These are phyloP conservation scores for Pythium sp. DNA, from an alignment of 352 stramenopile species.

Conservation along the genomic window DNA sequence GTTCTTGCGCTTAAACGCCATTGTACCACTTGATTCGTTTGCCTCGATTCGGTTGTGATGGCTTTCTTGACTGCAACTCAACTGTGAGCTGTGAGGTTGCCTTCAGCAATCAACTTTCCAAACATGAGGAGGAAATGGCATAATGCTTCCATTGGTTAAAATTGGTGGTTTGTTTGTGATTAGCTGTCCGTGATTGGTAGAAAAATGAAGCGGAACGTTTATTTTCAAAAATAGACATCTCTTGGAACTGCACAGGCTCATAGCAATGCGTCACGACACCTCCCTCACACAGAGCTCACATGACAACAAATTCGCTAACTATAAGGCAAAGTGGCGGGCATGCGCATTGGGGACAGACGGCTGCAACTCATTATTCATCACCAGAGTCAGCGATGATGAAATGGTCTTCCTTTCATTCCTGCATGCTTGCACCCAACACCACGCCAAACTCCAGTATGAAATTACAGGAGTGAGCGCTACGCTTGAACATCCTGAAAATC, in stretches of 20 bases:
- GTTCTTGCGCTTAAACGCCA: constrained; percentile 17
- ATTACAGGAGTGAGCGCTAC: neutral
- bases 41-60: neutral
- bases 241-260: neutral
- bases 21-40: neutral
- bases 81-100: neutral
- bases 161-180: neutral
- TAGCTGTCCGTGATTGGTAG: neutral
- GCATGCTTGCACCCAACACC: neutral
- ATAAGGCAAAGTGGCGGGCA: neutral
- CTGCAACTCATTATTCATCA: no score
- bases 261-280: neutral
- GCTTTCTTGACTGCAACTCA: neutral
- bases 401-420: no score
- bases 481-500: no score
- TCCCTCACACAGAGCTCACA: neutral
- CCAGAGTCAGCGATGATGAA: no score
- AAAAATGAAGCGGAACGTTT: neutral
- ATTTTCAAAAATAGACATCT: no score
- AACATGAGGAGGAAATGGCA: neutral
- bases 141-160: neutral
- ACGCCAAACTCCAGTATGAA: neutral
- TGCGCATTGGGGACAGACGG: neutral
- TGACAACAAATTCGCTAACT: neutral
- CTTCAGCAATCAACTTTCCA: neutral